Evolutionary conservation across 208 protist species (phyloP), one percentile per base, ranked within the genome.

Genomic region (Leishmania martiniquensis): DNA sequence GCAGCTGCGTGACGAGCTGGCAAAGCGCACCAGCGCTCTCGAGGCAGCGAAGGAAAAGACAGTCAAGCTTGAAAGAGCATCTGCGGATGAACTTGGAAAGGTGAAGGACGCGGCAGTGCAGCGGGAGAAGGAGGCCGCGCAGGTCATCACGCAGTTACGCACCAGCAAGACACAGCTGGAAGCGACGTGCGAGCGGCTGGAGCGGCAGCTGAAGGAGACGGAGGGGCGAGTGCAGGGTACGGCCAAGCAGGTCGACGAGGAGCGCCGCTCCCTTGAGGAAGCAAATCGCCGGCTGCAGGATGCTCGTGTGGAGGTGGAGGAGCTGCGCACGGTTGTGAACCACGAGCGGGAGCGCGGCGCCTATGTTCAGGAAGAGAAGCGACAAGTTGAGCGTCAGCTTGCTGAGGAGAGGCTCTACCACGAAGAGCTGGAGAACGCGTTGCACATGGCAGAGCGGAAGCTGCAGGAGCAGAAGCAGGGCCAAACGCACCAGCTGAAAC

Each of bases 1-100:
- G 75, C 73, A 84, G 57, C 78, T 94, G 15, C 82, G 77, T 12
- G 91, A 96, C 29, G 89, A 96, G 55, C 54, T 93, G 44, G 79
- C 80, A 15, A 74, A 72, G 34, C 91, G 85, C 66, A 72, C 74
- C 39, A 85, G 73, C 39, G 85, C 83, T 37, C 68, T 91, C 37
- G 85, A 90, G 42, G 77, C 66, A n/a, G 67, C 68, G 25, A 79
- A 76, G 67, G 79, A 72, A 67, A 83, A 57, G 45, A 68, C 44
- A 57, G 83, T 62, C 51, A 77, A 71, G 72, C 67, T 75, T 60
- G 80, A 63, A 77, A 81, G 72, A 59, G 5, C 32, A 4, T 62
- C 44, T 44, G 78, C 68, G 55, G 55, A 68, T 62, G 85, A 83
- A 44, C 45, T 68, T 63, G 70, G 69, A n/a, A 81, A 80, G 60